Conservation (phyloP, 2,329 filamentous ascomycete species). For the Penicillium sp. region DNA sequence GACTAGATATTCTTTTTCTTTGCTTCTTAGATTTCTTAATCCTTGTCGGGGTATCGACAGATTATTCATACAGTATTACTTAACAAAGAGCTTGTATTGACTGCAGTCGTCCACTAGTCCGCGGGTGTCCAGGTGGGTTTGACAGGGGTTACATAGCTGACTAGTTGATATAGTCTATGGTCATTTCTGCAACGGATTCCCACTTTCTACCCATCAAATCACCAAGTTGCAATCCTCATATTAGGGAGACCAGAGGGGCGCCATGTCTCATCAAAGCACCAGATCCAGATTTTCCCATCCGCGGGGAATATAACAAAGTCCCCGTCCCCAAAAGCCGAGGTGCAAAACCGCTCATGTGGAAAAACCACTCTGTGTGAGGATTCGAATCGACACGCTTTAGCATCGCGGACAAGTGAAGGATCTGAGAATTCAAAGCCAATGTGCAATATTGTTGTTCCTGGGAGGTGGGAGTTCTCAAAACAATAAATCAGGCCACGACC, state of each 20-base stretch:
- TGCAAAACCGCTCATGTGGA: no score
- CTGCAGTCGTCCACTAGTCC: background rate
- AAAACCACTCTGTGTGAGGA: no score
- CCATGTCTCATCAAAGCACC: constrained; percentile 26
- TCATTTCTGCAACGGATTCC: background rate
- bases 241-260: background rate
- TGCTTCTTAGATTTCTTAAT: background rate
- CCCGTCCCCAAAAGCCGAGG: background rate
- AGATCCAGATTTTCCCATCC: constrained; percentile 11
- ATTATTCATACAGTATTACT: background rate
- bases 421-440: background rate
- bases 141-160: background rate
- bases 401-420: background rate
- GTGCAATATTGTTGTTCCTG: background rate
- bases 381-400: background rate
- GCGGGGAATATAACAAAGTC: background rate
- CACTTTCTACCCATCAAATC: background rate
- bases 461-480: background rate
- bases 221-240: background rate
- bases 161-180: background rate
- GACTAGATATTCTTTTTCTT: background rate
- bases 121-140: background rate
- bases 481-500: background rate
- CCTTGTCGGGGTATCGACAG: background rate
- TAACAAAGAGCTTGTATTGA: background rate